Evolutionary conservation across 2,329 filamentous ascomycete species (phyloP), one percentile per base, ranked within the genome.

Genomic region (Penicillium fuscoglaucum): DNA sequence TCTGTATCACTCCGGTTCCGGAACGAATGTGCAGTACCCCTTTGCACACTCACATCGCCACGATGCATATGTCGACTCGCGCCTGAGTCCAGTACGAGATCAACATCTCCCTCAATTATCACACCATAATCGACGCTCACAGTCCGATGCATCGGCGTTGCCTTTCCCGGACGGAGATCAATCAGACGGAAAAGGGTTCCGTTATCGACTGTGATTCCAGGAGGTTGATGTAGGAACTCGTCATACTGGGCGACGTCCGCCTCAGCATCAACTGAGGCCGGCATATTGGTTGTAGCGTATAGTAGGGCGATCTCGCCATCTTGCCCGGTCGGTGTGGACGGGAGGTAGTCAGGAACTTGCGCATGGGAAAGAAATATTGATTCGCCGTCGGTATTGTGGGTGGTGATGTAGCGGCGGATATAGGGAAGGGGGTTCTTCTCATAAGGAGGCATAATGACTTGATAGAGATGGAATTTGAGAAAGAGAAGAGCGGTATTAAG

Each of bases 361-460:
- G 70, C 66, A 52, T 68, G 62, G 47, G 72, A 69, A 17, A 72
- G 53, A 61, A 77, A 76, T n/a, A 76, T 62, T 29, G 72, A 70
- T 59, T 74, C 69, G 52, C 74, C 74, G 21, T 71, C 70, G 28
- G 61, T 63, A 59, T 69, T 69, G 70, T 78, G 74, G 21, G 71
- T 72, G 24, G 75, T 78, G 52, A 77, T 77, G 61, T 69, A 73
- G 52, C 75, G 74, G 58, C 72, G 70, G 58, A 72, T 71, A 26
- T 61, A 58, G 3, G 70, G 72, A 60, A 70, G 71, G 39, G 66
- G 57, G 58, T 69, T 72, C 40, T 55, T 56, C 47, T 63, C 60
- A 52, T 66, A 62, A 8, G 57, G 39, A 44, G 63, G 31, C 64
- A 68, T 67, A 26, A 35, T 58, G 35, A 24, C 21, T 6, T 17